A percentile compares a stretch with the other conserved stretches of the same genome.
phyloP scores from a whole-genome alignment of 2,329 filamentous ascomycete genomes.

The Microdochium bolleyi region DNA sequence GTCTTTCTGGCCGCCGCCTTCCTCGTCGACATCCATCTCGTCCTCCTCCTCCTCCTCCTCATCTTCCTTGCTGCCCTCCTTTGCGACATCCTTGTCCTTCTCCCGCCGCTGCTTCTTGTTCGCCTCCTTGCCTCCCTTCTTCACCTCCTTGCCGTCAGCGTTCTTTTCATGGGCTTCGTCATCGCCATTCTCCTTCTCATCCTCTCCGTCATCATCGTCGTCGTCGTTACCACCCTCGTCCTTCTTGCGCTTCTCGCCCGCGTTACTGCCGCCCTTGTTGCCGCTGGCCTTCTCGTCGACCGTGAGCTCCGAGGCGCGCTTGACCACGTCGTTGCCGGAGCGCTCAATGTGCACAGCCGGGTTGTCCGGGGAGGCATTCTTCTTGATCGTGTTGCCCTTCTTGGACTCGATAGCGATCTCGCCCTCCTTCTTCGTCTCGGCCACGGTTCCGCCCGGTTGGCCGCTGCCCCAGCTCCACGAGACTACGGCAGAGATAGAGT shows the following conservation, averaged over 20 bases:
- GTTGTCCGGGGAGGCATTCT: slow-evolving; percentile 51
- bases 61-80: slow-evolving; percentile 9
- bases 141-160: slow-evolving; percentile 9
- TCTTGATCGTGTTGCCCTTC: slow-evolving; percentile 55
- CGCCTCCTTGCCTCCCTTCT: slow-evolving; percentile 16
- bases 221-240: slow-evolving; percentile 3
- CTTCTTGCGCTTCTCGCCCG: slow-evolving; percentile 16
- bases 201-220: slow-evolving; percentile 18
- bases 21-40: slow-evolving; percentile 3
- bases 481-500: slow-evolving; percentile 29
- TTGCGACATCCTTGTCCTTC: slow-evolving; percentile 9
- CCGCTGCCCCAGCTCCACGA: slow-evolving; percentile 54
- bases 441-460: slow-evolving; percentile 47
- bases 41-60: slow-evolving; percentile 7
- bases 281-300: slow-evolving; percentile 33
- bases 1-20: neutral
- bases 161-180: slow-evolving; percentile 16
- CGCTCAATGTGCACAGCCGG: slow-evolving; percentile 53
- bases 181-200: slow-evolving; percentile 18
- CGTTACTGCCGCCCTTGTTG: slow-evolving; percentile 10
- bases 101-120: slow-evolving; percentile 18
- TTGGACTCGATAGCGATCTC: slow-evolving; percentile 53
- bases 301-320: slow-evolving; percentile 51
- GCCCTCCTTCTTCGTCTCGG: slow-evolving; percentile 53
- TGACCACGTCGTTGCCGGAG: slow-evolving; percentile 57